Percentiles rank a stretch among this genome's conserved stretches.
phyloP scores from a whole-genome alignment of 2,329 filamentous ascomycete species.

The Daldinia sp. region DNA sequence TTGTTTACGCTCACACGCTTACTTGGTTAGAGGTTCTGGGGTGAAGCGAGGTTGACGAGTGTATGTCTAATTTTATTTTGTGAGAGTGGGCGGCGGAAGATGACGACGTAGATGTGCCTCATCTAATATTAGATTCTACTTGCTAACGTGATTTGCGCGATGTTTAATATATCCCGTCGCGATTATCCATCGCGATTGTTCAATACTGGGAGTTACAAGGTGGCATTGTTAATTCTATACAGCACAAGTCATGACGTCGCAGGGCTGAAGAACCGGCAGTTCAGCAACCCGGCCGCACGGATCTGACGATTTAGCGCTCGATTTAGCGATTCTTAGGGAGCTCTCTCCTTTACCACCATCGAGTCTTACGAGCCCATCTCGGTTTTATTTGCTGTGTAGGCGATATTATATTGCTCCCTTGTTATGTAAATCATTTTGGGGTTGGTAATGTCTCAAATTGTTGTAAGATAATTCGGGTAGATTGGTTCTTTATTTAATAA shows the following conservation, averaged over 20 bases:
- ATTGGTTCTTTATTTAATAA: neutral
- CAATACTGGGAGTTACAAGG: neutral
- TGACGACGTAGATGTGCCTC: neutral
- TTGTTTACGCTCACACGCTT: neutral
- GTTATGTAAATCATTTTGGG: neutral
- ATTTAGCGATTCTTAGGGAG: neutral
- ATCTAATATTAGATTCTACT: neutral
- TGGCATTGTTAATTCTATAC: neutral
- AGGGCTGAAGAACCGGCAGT: slow-evolving; percentile 8
- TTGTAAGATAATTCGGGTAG: neutral
- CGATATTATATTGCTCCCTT: neutral
- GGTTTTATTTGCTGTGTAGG: neutral
- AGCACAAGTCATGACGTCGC: slow-evolving; percentile 12
- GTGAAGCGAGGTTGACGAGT: neutral
- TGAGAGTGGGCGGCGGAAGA: neutral
- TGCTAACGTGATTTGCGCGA: neutral
- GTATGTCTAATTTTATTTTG: neutral
- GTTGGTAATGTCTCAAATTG: neutral
- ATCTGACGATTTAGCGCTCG: neutral
- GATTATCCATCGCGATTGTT: neutral
- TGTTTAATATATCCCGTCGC: neutral
- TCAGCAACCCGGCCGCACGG: neutral
- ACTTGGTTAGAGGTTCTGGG: neutral
- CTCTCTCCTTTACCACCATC: slow-evolving; percentile 2
- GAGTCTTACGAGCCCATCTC: neutral